Evolutionary conservation across 257 asterid genomes (phyloP).

Genomic region (Cordia subcordata): DNA sequence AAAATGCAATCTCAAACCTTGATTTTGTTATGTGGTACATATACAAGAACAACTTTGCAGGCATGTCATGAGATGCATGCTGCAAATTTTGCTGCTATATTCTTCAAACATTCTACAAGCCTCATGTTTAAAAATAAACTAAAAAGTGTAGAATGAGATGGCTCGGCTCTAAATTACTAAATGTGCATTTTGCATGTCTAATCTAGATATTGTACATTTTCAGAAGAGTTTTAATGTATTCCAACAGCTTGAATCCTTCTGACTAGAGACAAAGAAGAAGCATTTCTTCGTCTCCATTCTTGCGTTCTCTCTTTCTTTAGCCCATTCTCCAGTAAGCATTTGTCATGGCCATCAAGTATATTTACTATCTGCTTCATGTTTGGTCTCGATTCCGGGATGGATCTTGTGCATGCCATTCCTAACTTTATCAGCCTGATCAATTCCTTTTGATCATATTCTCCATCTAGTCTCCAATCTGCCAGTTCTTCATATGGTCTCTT

Average conservation of each 20-base stretch:
- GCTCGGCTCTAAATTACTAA: not conserved
- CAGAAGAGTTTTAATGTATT: slow-evolving; percentile 41
- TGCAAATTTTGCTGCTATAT: not conserved
- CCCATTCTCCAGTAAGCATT: slow-evolving; percentile 43
- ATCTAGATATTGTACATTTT: slow-evolving; percentile 5
- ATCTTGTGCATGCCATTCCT: slow-evolving; percentile 73
- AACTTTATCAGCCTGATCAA: slow-evolving; percentile 59
- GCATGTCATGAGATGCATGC: not conserved
- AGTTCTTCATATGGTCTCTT: slow-evolving; percentile 45
- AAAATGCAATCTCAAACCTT: not conserved
- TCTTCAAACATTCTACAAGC: not conserved
- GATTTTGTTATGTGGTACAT: no score
- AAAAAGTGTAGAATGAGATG: no score
- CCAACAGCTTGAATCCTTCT: slow-evolving; percentile 90
- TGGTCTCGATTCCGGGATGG: slow-evolving; percentile 63
- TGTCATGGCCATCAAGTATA: slow-evolving; percentile 77
- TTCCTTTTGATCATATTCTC: slow-evolving; percentile 50
- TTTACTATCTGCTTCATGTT: slow-evolving; percentile 78
- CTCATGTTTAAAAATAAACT: not conserved
- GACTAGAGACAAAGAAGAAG: slow-evolving; percentile 45
- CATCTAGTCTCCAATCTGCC: slow-evolving; percentile 66
- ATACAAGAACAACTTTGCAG: not conserved
- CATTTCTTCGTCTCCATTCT: slow-evolving; percentile 75
- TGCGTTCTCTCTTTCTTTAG: slow-evolving; percentile 43
- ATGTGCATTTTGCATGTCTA: slow-evolving; percentile 4